Evolutionary conservation across 257 asterid species (phyloP).

Genomic region (Solanum appendiculatum): DNA sequence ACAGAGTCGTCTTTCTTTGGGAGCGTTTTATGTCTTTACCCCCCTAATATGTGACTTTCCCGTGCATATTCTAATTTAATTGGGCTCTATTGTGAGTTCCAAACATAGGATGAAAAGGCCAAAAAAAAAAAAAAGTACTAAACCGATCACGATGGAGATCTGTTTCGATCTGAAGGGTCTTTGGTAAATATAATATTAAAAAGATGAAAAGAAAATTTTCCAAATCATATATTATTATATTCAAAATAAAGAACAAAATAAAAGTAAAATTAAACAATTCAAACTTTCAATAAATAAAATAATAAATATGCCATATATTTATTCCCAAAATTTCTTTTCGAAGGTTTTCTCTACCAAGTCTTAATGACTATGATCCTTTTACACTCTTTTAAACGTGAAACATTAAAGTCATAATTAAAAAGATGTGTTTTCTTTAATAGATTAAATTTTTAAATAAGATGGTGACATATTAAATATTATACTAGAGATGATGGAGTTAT

Average conservation of each 20-base stretch:
- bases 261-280: not conserved
- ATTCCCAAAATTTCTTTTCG: not conserved
- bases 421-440: not conserved
- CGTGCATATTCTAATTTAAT: accelerated
- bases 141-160: not conserved
- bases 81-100: too few species aligned
- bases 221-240: not conserved
- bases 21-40: too few species aligned
- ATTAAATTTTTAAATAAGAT: not conserved
- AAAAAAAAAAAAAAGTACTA: too few species aligned
- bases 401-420: not conserved
- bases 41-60: too few species aligned
- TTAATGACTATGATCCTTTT: not conserved
- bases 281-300: not conserved
- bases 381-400: not conserved
- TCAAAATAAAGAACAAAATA: not conserved
- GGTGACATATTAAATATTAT: not conserved
- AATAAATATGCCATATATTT: not conserved
- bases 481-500: not conserved
- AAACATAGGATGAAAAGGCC: too few species aligned
- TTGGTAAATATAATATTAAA: not conserved
- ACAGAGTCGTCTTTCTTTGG: not conserved
- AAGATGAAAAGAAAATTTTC: not conserved
- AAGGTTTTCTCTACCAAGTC: not conserved
- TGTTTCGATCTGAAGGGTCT: not conserved